Evolutionary conservation across 306 rosid species (phyloP).

Genomic region (Sicyos baderoa): DNA sequence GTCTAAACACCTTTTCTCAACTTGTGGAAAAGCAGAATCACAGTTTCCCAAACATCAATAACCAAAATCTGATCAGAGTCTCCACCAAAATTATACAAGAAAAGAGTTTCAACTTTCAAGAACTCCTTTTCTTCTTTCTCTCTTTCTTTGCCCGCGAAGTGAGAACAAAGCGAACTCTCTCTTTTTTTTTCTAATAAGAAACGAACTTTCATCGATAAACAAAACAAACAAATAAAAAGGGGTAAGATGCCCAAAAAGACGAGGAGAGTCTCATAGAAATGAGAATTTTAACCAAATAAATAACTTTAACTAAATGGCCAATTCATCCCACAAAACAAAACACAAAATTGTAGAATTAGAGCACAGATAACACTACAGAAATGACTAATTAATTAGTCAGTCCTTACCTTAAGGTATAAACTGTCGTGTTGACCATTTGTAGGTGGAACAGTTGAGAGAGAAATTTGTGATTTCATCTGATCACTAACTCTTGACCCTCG

Average conservation of each 20-base stretch:
- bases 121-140: background rate
- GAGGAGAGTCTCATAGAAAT: background rate
- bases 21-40: background rate
- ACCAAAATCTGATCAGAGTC: background rate
- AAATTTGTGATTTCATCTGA: slow-evolving; percentile 43
- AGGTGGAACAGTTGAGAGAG: slow-evolving; percentile 42
- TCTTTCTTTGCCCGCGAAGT: no score
- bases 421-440: slow-evolving; percentile 71
- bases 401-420: slow-evolving; percentile 39
- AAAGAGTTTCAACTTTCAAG: background rate
- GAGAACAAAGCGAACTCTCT: background rate
- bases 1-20: background rate
- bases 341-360: background rate
- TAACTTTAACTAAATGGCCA: background rate
- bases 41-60: background rate
- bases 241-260: background rate
- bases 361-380: background rate
- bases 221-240: background rate
- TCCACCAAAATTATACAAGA: background rate
- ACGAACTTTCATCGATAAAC: background rate
- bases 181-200: background rate
- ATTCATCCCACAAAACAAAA: slow-evolving; percentile 2
- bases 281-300: background rate
- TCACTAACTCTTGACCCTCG: slow-evolving; percentile 74
- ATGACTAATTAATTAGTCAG: background rate